A percentile compares a stretch with the other conserved stretches of the same genome.
Conservation (phyloP, 1,284 basidiomycete genomes). For the Moesziomyces globuligerus region DNA sequence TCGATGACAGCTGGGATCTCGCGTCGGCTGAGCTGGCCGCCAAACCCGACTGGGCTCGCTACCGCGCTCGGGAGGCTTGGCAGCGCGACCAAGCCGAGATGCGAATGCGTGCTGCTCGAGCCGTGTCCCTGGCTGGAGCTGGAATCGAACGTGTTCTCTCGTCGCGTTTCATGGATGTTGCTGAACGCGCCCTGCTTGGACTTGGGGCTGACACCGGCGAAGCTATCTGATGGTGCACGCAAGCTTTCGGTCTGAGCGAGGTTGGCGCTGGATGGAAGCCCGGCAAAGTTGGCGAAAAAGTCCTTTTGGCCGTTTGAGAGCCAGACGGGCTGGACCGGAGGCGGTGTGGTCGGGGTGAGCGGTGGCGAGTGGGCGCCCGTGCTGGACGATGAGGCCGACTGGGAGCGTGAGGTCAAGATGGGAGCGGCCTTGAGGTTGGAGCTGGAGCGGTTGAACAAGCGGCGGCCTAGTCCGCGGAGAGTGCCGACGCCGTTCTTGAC, state of each 20-base stretch:
- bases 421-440: slow-evolving; percentile 23
- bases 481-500: slow-evolving; percentile 12
- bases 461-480: slow-evolving; percentile 27
- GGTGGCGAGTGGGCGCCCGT: slow-evolving; percentile 39
- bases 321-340: slow-evolving; percentile 26
- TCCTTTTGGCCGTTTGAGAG: slow-evolving; percentile 47
- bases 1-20: slow-evolving; percentile 33
- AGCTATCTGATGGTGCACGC: neutral
- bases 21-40: slow-evolving; percentile 7
- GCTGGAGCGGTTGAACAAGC: slow-evolving; percentile 38
- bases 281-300: slow-evolving; percentile 30
- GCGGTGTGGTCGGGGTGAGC: slow-evolving; percentile 39
- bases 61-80: slow-evolving; percentile 5
- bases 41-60: slow-evolving; percentile 1
- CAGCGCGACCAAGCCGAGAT: slow-evolving; percentile 2
- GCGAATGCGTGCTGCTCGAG: slow-evolving; percentile 8
- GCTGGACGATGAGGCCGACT: slow-evolving; percentile 36
- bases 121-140: slow-evolving; percentile 7
- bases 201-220: slow-evolving; percentile 19
- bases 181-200: slow-evolving; percentile 11
- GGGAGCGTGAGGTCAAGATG: slow-evolving; percentile 26
- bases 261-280: slow-evolving; percentile 15
- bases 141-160: slow-evolving; percentile 2
- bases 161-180: neutral
- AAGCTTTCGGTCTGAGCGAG: neutral